These are phyloP conservation scores for Nitzschia inconspicua DNA, from an alignment of 108 stramenopile genomes.

Conservation along the genomic window DNA sequence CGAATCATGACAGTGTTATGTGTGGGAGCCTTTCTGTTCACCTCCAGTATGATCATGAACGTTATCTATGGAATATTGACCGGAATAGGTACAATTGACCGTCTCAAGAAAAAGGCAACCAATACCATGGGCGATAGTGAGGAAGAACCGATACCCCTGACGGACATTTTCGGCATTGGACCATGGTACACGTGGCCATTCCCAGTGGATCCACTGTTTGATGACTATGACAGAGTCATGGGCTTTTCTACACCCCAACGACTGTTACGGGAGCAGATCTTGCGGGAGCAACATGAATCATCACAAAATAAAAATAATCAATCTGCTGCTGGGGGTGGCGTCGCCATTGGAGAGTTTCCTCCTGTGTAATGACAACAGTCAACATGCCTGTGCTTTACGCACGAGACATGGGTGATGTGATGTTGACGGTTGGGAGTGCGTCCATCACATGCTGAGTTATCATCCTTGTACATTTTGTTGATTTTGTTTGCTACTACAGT, in stretches of 20 bases:
- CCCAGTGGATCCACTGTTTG: conserved; percentile 83
- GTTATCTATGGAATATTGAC: conserved; percentile 87
- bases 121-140: conserved; percentile 61
- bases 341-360: too few relatives aligned
- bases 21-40: conserved; percentile 82
- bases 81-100: conserved; percentile 91
- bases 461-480: too few relatives aligned
- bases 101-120: conserved; percentile 87
- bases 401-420: too few relatives aligned
- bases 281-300: conserved; percentile 22
- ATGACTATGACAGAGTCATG: conserved; percentile 81
- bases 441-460: too few relatives aligned
- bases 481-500: too few relatives aligned
- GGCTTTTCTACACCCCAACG: conserved; percentile 78
- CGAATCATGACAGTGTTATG: conserved; percentile 80
- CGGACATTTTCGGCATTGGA: conserved; percentile 81
- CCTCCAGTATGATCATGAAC: conserved; percentile 87
- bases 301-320: too few relatives aligned
- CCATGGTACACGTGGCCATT: conserved; percentile 69
- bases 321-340: too few relatives aligned
- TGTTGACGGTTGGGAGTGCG: too few relatives aligned
- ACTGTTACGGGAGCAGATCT: conserved; percentile 60
- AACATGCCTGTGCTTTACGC: too few relatives aligned
- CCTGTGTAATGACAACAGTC: too few relatives aligned
- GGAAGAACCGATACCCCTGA: conserved; percentile 79